Percentiles rank a stretch among this genome's conserved stretches.
These are phyloP conservation scores for Pseudogymnoascus sp. DNA, from an alignment of 2,329 filamentous ascomycete species.

Conservation along the genomic window DNA sequence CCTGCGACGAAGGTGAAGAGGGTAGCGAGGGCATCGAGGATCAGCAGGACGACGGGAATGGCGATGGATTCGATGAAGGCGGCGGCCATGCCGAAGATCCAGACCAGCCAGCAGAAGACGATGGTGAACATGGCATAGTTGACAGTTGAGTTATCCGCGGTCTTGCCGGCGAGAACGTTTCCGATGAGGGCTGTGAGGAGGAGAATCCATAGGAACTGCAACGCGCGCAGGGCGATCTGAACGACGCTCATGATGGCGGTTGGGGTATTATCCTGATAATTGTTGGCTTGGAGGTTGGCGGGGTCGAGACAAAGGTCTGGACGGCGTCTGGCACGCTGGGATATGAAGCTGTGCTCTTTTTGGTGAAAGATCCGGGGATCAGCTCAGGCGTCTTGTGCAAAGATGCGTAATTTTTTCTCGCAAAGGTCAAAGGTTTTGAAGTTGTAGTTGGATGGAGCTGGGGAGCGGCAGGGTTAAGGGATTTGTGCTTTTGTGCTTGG, in stretches of 20 bases:
- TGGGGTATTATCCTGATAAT: background rate
- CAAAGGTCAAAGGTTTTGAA: background rate
- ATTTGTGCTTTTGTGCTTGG: conserved; percentile 8
- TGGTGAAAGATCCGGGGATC: background rate
- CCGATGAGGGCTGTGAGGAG: conserved; percentile 27
- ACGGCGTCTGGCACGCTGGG: background rate
- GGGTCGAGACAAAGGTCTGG: conserved; percentile 3
- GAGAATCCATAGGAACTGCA: conserved; percentile 26
- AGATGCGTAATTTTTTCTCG: background rate
- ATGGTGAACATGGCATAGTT: conserved; percentile 61
- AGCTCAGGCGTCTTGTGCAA: background rate
- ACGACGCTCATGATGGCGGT: conserved; percentile 16
- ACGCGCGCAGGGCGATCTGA: conserved; percentile 21
- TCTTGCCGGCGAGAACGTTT: conserved; percentile 42
- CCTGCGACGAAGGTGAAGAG: conserved; percentile 63
- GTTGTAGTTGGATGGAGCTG: background rate
- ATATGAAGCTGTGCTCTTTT: conserved; percentile 8
- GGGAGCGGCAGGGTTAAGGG: background rate
- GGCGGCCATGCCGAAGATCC: conserved; percentile 55
- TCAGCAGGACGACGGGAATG: conserved; percentile 46
- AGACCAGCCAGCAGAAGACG: conserved; percentile 56
- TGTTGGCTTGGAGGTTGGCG: background rate
- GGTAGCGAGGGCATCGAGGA: conserved; percentile 50
- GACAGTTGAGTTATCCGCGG: conserved; percentile 53
- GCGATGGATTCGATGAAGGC: conserved; percentile 46